These are phyloP conservation scores for Psilocybe tampanensis DNA, from an alignment of 768 basidiomycete species.

Conservation along the genomic window DNA sequence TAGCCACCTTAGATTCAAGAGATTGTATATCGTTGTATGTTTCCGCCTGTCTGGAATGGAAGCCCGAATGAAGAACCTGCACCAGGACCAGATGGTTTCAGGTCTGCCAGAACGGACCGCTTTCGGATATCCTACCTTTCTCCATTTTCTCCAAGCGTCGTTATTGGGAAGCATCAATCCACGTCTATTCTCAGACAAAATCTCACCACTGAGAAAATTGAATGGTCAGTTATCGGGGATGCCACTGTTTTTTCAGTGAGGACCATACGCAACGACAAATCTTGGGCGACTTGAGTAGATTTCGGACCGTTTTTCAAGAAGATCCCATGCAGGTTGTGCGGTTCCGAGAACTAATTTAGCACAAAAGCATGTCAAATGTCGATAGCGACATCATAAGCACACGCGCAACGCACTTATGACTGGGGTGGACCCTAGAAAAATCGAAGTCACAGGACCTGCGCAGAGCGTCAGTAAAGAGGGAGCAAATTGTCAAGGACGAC, in stretches of 20 bases:
- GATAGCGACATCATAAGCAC: not conserved
- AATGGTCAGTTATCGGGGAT: too few species aligned
- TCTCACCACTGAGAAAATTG: conserved; percentile 33
- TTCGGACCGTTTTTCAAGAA: conserved; percentile 49
- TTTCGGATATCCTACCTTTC: conserved; percentile 34
- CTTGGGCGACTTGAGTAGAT: conserved; percentile 53
- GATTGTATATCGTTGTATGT: conserved; percentile 49
- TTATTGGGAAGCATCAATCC: conserved; percentile 47
- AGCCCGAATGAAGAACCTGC: conserved; percentile 46
- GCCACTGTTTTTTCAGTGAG: not conserved
- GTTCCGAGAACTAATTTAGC: conserved; percentile 40
- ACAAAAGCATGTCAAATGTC: not conserved
- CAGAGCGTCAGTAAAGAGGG: not conserved
- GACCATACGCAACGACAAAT: conserved; percentile 43
- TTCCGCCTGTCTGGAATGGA: conserved; percentile 42
- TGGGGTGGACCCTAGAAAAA: conserved; percentile 43
- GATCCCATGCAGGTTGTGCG: conserved; percentile 34
- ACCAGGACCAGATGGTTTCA: not conserved
- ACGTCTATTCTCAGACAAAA: conserved; percentile 47
- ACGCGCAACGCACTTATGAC: conserved; percentile 35
- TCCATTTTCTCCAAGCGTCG: conserved; percentile 49
- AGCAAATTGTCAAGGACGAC: not conserved
- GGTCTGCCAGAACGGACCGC: not conserved
- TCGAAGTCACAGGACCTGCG: conserved; percentile 41
- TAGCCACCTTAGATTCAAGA: conserved; percentile 45